Base-by-base conservation (phyloP, 495 filamentous ascomycete species). In the Aspergillus wentii region DNA sequence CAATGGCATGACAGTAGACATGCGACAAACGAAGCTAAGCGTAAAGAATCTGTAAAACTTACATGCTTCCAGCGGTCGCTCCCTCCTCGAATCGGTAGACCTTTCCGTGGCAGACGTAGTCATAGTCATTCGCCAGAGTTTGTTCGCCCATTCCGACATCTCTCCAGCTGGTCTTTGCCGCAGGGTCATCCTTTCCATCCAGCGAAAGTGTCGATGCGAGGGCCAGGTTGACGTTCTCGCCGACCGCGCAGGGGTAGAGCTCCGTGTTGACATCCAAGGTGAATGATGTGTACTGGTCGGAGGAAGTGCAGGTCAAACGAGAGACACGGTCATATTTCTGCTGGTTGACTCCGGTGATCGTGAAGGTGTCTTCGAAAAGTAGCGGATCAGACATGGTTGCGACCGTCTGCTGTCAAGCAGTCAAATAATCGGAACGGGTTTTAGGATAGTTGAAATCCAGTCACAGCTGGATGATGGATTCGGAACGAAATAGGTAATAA, bases 61-160 rank as follows among this genome's bases (percentile, higher is more conserved):
- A 95, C 92, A 96, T 92, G 38, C 75, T 86, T 55, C 85, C 79
- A 20, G 79, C 79, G 47, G 84, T 80, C 8, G 75, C 69, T 29
- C 76, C 85, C 59, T 96, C 92, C 64, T 94, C 88, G 59, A 97
- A 96, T 49, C 88, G 82, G 69, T 99, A 99, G 22, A 95, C 83
- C 79, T 96, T 97, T 43, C 92, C 92, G 62, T 95, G 80, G 62
- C 89, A 95, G 30, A 97, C 92, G 60, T 99, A 99, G 51, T 99
- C 94, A 44, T 80, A 99, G 61, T 85, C 80, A 59, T 97, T 89
- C 15, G 92, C 89, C 26, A 99, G 68, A 8, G 79, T 86, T 34
- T 77, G 65, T 57, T 94, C 88, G 20, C 77, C 81, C 59, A 79
- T 72, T 47, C 70, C 74, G 17, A 82, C 72, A 33, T 89, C 85